These are phyloP conservation scores for Chalara sp. DNA, from an alignment of 2,329 filamentous ascomycete genomes.

Conservation along the genomic window DNA sequence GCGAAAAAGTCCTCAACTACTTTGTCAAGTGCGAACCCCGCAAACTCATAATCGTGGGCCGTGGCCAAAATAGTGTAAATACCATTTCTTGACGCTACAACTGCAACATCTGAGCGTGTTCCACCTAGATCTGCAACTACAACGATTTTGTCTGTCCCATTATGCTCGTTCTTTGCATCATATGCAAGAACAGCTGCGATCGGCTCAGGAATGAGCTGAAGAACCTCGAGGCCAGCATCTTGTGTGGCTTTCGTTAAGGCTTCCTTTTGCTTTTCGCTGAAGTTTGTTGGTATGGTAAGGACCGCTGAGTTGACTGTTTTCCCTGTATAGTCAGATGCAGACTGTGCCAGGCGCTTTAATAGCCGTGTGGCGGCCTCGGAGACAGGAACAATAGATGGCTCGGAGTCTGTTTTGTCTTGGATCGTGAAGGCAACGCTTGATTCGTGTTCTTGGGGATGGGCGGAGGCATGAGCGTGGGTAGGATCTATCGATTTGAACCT, in stretches of 20 bases:
- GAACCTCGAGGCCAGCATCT: constrained; percentile 75
- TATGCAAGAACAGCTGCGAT: constrained; percentile 85
- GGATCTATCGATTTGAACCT: constrained; percentile 94
- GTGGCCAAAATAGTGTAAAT: constrained; percentile 96
- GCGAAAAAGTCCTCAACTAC: constrained; percentile 93
- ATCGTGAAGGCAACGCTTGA: constrained; percentile 75
- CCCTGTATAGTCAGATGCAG: constrained; percentile 87
- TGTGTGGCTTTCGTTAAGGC: constrained; percentile 73
- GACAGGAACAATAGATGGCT: constrained; percentile 63
- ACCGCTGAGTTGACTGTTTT: constrained; percentile 93
- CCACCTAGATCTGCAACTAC: constrained; percentile 91
- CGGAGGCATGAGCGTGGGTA: constrained; percentile 86
- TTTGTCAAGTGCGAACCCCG: constrained; percentile 79
- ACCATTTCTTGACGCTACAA: constrained; percentile 85
- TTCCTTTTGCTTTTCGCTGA: constrained; percentile 77
- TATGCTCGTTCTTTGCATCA: constrained; percentile 73
- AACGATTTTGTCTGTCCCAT: constrained; percentile 76
- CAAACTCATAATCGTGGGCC: constrained; percentile 90
- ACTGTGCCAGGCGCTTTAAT: constrained; percentile 70
- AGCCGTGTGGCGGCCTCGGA: constrained; percentile 80
- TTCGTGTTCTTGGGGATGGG: constrained; percentile 73
- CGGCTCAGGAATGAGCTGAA: constrained; percentile 90
- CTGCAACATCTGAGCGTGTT: constrained; percentile 84
- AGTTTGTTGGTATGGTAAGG: constrained; percentile 90
- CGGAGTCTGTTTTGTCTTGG: constrained; percentile 65